Percentiles rank a stretch among this genome's conserved stretches.
These are phyloP conservation scores for Chlorociboria aeruginascens DNA, from an alignment of 495 filamentous ascomycete genomes.

Conservation along the genomic window DNA sequence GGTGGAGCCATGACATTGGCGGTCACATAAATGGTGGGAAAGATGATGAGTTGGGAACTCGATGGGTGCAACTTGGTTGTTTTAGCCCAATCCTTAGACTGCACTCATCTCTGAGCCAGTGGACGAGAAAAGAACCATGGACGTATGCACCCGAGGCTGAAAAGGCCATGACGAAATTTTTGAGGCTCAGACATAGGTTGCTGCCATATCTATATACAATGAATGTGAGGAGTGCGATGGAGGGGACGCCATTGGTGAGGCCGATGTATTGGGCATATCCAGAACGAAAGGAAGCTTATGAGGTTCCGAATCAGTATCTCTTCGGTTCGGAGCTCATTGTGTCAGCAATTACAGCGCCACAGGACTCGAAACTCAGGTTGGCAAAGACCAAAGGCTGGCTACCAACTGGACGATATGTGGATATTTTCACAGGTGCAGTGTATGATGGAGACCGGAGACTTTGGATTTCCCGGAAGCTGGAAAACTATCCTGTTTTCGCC, in stretches of 20 bases:
- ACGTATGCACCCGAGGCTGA: constrained; percentile 27
- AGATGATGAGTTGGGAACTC: constrained; percentile 40
- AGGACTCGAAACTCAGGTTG: constrained; percentile 25
- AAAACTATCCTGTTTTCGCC: constrained; percentile 37
- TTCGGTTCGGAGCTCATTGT: constrained; percentile 43
- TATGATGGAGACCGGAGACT: constrained; percentile 40
- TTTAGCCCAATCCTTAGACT: constrained; percentile 47
- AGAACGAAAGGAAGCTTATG: constrained; percentile 33
- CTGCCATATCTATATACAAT: constrained; percentile 46
- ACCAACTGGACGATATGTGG: constrained; percentile 34
- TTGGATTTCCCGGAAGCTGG: constrained; percentile 29
- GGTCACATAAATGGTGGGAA: constrained; percentile 39
- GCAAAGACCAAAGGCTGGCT: constrained; percentile 37
- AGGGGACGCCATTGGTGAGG: constrained; percentile 31
- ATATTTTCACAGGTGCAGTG: constrained; percentile 37
- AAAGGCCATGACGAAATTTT: constrained; percentile 31
- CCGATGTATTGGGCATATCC: constrained; percentile 50
- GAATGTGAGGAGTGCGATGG: constrained; percentile 32
- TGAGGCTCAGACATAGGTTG: constrained; percentile 38
- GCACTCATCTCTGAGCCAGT: constrained; percentile 39
- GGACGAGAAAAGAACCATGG: constrained; percentile 48
- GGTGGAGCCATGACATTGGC: constrained; percentile 56
- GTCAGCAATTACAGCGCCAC: constrained; percentile 36
- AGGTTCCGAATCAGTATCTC: constrained; percentile 37
- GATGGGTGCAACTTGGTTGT: constrained; percentile 46